phyloP scores from a whole-genome alignment of 140 eudicot species.

The Cichorium intybus region DNA sequence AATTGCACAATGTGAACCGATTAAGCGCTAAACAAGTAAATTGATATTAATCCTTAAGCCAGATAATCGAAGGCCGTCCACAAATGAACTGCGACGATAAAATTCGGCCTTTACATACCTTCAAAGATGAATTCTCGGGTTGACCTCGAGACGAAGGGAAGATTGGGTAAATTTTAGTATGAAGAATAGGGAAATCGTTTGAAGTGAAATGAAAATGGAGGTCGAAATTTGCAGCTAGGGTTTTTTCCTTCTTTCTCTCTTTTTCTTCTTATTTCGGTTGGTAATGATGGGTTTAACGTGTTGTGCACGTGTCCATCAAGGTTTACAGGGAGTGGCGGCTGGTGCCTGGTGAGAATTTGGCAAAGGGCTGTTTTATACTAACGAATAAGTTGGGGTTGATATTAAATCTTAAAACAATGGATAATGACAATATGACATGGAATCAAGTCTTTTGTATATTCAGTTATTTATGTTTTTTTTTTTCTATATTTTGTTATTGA shows the following conservation, averaged over 20 bases:
- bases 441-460: too few relatives aligned
- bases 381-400: not conserved
- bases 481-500: too few relatives aligned
- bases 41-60: not conserved
- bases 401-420: too few relatives aligned
- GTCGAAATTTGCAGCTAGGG: slow-evolving; percentile 28
- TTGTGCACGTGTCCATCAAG: slow-evolving; percentile 12
- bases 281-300: slow-evolving; percentile 20
- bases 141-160: not conserved
- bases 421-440: too few relatives aligned
- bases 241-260: not conserved
- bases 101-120: slow-evolving; percentile 15
- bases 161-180: not conserved
- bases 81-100: not conserved
- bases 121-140: slow-evolving; percentile 1
- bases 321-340: not conserved
- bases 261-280: not conserved
- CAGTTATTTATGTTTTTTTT: too few relatives aligned
- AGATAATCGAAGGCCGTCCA: not conserved
- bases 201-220: slow-evolving; percentile 16
- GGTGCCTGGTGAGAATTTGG: not conserved
- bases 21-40: slow-evolving; percentile 6
- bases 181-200: not conserved
- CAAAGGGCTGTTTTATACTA: not conserved
- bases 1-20: slow-evolving; percentile 21